Evolutionary conservation across 257 asterid species (phyloP).

Genomic region (Solanum ossicruentum): DNA sequence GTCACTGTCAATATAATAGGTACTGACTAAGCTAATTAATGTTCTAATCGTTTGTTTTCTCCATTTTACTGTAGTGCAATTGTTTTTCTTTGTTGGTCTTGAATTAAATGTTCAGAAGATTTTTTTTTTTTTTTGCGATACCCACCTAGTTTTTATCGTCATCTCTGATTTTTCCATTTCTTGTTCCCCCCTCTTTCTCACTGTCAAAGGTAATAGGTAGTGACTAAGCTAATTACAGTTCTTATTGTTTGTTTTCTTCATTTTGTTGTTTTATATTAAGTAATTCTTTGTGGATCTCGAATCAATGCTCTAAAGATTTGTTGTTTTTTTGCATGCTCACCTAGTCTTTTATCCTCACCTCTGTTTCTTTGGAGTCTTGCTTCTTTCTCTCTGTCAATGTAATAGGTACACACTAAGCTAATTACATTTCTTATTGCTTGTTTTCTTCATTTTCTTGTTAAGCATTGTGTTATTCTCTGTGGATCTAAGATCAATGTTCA

Average conservation of each 20-base stretch:
- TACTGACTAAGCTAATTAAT: neutral
- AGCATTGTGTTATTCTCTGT: neutral
- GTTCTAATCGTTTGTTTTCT: neutral
- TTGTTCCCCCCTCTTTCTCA: neutral
- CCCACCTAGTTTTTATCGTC: no score
- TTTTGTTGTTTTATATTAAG: neutral
- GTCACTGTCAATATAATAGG: neutral
- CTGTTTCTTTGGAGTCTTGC: neutral
- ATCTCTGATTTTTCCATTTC: neutral
- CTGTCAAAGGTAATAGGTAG: neutral
- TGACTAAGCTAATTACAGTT: neutral
- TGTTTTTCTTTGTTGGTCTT: no score
- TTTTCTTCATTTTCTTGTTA: neutral
- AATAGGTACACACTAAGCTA: neutral
- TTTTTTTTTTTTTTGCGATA: no score
- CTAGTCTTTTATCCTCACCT: neutral
- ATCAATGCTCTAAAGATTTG: neutral
- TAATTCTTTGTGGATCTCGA: neutral
- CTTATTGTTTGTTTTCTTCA: neutral
- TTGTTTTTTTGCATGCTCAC: neutral
- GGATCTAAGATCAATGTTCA: neutral
- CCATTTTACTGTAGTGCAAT: neutral
- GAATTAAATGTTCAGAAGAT: no score
- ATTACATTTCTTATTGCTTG: neutral
- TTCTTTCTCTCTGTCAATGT: no score